A percentile compares a stretch with the other conserved stretches of the same genome.
Evolutionary conservation across 495 filamentous ascomycete genomes (phyloP).

Genomic region (Pyronema domesticum): DNA sequence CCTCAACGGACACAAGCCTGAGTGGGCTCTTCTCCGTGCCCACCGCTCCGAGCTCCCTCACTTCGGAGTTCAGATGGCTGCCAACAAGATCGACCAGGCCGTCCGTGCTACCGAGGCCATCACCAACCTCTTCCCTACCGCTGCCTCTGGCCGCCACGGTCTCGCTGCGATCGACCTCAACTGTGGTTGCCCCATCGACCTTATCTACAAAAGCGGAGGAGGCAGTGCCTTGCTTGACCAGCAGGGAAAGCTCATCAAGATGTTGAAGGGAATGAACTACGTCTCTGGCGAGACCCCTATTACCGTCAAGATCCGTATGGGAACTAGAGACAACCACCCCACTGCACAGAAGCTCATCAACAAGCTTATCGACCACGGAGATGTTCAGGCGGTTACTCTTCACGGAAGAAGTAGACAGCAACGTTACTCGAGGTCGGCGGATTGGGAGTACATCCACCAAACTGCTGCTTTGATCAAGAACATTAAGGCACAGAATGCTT

Average conservation of each 20-base stretch:
- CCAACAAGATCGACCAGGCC: slow-evolving; percentile 71
- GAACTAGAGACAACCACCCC: slow-evolving; percentile 59
- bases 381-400: slow-evolving; percentile 80
- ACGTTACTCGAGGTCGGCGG: slow-evolving; percentile 70
- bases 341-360: slow-evolving; percentile 67
- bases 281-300: slow-evolving; percentile 77
- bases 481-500: slow-evolving; percentile 46
- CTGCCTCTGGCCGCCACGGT: slow-evolving; percentile 15
- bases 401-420: slow-evolving; percentile 89
- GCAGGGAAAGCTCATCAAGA: slow-evolving; percentile 69
- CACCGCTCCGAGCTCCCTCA: slow-evolving; percentile 67
- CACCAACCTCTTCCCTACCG: slow-evolving; percentile 50
- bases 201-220: slow-evolving; percentile 68
- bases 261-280: slow-evolving; percentile 83
- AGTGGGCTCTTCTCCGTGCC: slow-evolving; percentile 88
- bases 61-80: slow-evolving; percentile 83
- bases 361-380: slow-evolving; percentile 65
- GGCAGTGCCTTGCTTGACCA: slow-evolving; percentile 88
- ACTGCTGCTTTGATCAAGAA: slow-evolving; percentile 67
- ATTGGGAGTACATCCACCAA: slow-evolving; percentile 88
- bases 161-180: slow-evolving; percentile 85
- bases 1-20: slow-evolving; percentile 73
- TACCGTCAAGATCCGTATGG: slow-evolving; percentile 86
- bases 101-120: slow-evolving; percentile 73
- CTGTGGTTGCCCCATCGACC: slow-evolving; percentile 90